Base-by-base conservation (phyloP, 768 basidiomycete species). In the Agrocybe pediades region DNA sequence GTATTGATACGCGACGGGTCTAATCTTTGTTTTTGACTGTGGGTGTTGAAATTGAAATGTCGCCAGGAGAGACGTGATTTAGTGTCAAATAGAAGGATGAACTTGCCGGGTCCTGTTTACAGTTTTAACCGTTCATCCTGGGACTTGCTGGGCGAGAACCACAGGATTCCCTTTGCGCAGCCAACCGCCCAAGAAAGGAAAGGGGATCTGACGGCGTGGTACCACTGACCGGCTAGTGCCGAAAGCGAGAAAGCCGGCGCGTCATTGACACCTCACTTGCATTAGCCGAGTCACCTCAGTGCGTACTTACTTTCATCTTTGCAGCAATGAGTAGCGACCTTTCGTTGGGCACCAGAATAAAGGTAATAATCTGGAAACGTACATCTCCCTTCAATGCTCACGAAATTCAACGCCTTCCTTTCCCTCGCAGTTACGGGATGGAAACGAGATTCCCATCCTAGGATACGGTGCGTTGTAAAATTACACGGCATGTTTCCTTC, bases 391-490 rank as follows among this genome's bases (percentile, higher is more conserved):
- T n/a, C 24, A 39, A 30, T 26, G 39, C 42, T 47, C 42, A 46
- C 21, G 33, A 13, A 24, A 36, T 44, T 45, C 47, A 27, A 44
- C 5, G 16, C 39, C 30, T 7, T 24, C 16, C 29, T 39, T 19
- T 29, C 9, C 5, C 45, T 40, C 20, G 15, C 29, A 63, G 62
- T 41, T 63, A 29, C 49, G 52, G 19, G 68, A 68, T 60, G 66
- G 63, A 8, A 57, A 66, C 52, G 65, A 74, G 51, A 84, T 87
- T 41, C 85, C 85, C 9, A 67, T 80, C 41, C 66, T 86, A 36
- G 86, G 87, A 2, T 80, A 86, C 46, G 86, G 83, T 69, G 69
- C 62, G 65, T 59, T 13, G 13, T 21, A 39, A 33, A 24, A 17
- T 48, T 27, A 30, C 11, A 58, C 44, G 30, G 57, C 8, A 23